Evolutionary conservation across 768 basidiomycete genomes (phyloP).

Genomic region (Kwoniella botswanensis): DNA sequence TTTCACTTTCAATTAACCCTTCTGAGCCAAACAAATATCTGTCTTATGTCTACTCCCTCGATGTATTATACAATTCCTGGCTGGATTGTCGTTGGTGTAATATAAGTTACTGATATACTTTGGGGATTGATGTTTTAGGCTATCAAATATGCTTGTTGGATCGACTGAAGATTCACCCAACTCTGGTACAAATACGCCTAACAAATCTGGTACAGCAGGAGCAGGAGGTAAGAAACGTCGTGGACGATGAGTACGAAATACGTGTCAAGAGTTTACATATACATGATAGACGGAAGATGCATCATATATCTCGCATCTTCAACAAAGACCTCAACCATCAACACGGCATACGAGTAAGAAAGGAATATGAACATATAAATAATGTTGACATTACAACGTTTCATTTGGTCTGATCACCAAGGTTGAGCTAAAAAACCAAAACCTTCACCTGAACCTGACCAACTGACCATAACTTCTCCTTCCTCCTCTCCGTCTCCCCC

Average conservation of each 20-base stretch:
- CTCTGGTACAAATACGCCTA: slow-evolving; percentile 1
- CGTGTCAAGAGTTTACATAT: not conserved
- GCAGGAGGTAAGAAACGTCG: slow-evolving; percentile 24
- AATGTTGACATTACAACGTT: not conserved
- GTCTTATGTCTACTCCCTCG: no score
- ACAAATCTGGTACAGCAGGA: not conserved
- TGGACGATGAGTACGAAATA: slow-evolving; percentile 7
- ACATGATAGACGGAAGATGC: not conserved
- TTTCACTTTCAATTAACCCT: not conserved
- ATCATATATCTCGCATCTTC: not conserved
- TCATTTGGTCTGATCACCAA: slow-evolving; percentile 23
- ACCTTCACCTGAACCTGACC: slow-evolving; percentile 42
- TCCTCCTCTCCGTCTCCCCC: slow-evolving; percentile 11
- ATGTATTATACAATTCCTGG: no score
- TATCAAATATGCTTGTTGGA: slow-evolving; percentile 41
- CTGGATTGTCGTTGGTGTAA: no score
- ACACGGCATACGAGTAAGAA: slow-evolving; percentile 6
- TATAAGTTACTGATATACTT: no score
- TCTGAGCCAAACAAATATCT: no score
- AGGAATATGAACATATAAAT: not conserved
- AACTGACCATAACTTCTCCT: slow-evolving; percentile 22
- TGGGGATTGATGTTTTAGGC: not conserved
- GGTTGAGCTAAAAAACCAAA: slow-evolving; percentile 43
- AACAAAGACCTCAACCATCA: not conserved
- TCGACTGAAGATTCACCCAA: slow-evolving; percentile 16